Conservation (phyloP, 345 rosid species). For the Pseudoturritis turrita region DNA sequence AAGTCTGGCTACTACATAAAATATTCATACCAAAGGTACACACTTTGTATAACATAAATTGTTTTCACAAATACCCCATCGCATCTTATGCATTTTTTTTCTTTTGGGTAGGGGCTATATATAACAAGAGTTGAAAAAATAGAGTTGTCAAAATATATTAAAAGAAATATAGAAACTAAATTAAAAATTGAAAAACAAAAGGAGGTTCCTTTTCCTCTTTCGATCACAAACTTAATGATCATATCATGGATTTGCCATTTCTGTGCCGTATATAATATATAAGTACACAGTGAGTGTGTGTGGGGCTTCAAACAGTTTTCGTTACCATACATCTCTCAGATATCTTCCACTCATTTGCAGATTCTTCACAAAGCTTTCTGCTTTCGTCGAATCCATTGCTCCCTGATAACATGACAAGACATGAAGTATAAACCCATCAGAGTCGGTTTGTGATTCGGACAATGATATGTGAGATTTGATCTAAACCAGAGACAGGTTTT, state of each 20-base stretch:
- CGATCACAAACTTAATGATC: slow-evolving; percentile 29
- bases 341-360: slow-evolving; percentile 88
- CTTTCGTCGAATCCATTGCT: slow-evolving; percentile 62
- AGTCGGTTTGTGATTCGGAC: neutral
- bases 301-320: neutral
- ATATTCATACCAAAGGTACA: slow-evolving; percentile 16
- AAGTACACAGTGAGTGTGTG: slow-evolving; percentile 18
- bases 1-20: slow-evolving; percentile 5
- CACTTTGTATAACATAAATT: slow-evolving; percentile 14
- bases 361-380: slow-evolving; percentile 84
- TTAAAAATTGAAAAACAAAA: neutral
- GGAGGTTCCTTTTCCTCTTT: slow-evolving; percentile 1
- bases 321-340: slow-evolving; percentile 67
- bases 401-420: slow-evolving; percentile 48
- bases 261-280: slow-evolving; percentile 18
- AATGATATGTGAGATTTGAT: neutral
- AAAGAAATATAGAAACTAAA: neutral
- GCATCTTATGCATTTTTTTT: slow-evolving; percentile 13
- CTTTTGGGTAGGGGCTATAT: slow-evolving; percentile 4
- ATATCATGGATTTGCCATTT: slow-evolving; percentile 1
- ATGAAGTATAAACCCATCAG: neutral
- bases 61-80: slow-evolving; percentile 19
- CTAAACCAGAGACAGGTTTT: neutral
- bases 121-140: slow-evolving; percentile 20
- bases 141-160: neutral